A percentile compares a stretch with the other conserved stretches of the same genome.
Evolutionary conservation across 169 alveolate species (phyloP).

Genomic region (Plasmodium coatneyi): DNA sequence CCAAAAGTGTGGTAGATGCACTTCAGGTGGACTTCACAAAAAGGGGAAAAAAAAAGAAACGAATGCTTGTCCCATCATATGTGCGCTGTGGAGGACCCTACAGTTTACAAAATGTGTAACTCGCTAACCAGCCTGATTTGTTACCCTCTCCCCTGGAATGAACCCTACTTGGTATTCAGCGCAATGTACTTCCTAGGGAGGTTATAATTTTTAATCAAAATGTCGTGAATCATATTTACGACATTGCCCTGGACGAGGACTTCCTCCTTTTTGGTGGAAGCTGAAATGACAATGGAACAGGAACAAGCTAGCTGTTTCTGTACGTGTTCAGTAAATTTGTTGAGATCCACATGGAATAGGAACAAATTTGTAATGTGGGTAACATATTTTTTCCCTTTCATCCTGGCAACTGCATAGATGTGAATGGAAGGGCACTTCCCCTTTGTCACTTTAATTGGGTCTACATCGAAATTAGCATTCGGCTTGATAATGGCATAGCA

Average conservation of each 20-base stretch:
- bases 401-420: constrained; percentile 64
- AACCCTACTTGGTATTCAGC: neutral
- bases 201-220: constrained; percentile 11
- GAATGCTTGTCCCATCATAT: neutral
- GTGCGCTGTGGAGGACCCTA: neutral
- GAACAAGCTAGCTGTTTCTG: constrained; percentile 72
- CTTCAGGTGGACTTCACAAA: neutral
- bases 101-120: neutral
- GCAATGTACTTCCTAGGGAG: constrained; percentile 51
- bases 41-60: neutral
- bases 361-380: constrained; percentile 58
- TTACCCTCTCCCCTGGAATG: constrained; percentile 2
- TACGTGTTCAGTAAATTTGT: constrained; percentile 34
- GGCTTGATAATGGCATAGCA: constrained; percentile 60
- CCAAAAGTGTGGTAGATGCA: neutral
- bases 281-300: constrained; percentile 35
- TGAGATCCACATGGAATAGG: constrained; percentile 55
- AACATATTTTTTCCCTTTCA: constrained; percentile 68
- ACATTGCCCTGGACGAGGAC: constrained; percentile 70
- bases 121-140: neutral
- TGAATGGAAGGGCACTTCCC: constrained; percentile 69
- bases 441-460: constrained; percentile 34
- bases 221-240: constrained; percentile 22
- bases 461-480: constrained; percentile 47
- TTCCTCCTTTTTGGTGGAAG: constrained; percentile 69